Percentiles rank a stretch among this genome's conserved stretches.
phyloP scores from a whole-genome alignment of 2,329 filamentous ascomycete species.

The Oidium heveae region DNA sequence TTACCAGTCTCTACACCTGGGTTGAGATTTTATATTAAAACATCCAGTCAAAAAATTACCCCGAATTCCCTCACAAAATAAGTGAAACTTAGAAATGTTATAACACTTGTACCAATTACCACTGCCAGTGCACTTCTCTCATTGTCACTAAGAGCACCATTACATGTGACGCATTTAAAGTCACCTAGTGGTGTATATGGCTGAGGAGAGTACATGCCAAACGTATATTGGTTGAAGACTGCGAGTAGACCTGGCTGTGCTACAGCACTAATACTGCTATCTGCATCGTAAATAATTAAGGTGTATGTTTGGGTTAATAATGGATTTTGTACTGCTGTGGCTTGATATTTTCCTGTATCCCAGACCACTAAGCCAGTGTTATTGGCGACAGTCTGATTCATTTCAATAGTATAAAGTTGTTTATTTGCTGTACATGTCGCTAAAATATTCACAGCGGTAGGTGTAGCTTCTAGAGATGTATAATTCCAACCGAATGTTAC shows the following conservation, averaged over 20 bases:
- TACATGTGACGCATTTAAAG: conserved; percentile 33
- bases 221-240: conserved; percentile 22
- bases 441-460: conserved; percentile 33
- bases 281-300: conserved; percentile 34
- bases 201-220: conserved; percentile 30
- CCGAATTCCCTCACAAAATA: conserved; percentile 31
- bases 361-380: conserved; percentile 27
- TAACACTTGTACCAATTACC: conserved; percentile 25
- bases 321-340: conserved; percentile 17
- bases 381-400: conserved; percentile 32
- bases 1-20: not conserved
- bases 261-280: conserved; percentile 22
- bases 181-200: conserved; percentile 25
- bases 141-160: conserved; percentile 21
- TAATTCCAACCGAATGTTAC: conserved; percentile 41
- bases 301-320: conserved; percentile 31
- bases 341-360: conserved; percentile 28
- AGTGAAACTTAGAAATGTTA: conserved; percentile 34
- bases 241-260: conserved; percentile 30
- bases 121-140: conserved; percentile 24
- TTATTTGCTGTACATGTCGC: conserved; percentile 27
- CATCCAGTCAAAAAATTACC: conserved; percentile 12
- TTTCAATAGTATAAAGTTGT: conserved; percentile 32
- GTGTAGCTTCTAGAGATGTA: conserved; percentile 30
- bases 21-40: not conserved